A percentile compares a stretch with the other conserved stretches of the same genome.
phyloP scores from a whole-genome alignment of 1,284 basidiomycete genomes.

The Ceratobasidium sp. region DNA sequence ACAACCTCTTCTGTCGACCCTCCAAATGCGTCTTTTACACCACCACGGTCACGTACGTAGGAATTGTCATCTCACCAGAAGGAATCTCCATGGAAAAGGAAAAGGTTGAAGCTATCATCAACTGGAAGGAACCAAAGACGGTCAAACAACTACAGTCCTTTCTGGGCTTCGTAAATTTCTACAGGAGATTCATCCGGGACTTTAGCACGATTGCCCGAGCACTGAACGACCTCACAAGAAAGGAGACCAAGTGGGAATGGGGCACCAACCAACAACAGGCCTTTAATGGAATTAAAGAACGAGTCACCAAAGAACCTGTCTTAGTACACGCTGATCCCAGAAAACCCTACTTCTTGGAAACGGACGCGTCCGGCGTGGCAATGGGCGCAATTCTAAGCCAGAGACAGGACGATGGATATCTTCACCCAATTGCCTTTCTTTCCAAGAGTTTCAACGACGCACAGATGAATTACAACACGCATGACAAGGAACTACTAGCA shows the following conservation, averaged over 20 bases:
- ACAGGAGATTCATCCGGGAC: conserved; percentile 51
- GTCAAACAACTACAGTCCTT: conserved; percentile 53
- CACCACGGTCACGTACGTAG: conserved; percentile 8
- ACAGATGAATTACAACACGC: neutral
- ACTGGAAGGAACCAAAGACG: conserved; percentile 56
- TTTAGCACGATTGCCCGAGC: conserved; percentile 50
- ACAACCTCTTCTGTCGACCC: too few species aligned
- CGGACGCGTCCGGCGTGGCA: neutral
- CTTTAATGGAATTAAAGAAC: neutral
- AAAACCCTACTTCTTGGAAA: neutral
- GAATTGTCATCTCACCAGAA: conserved; percentile 51
- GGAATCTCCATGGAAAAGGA: conserved; percentile 56
- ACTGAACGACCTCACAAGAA: conserved; percentile 46
- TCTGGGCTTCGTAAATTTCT: conserved; percentile 54
- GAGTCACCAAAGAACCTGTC: neutral
- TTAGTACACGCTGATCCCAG: conserved; percentile 9
- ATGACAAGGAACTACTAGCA: conserved; percentile 19
- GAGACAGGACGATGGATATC: conserved; percentile 19
- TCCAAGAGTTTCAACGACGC: conserved; percentile 43
- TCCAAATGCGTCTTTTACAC: neutral
- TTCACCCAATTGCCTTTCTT: conserved; percentile 4
- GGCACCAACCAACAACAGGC: neutral
- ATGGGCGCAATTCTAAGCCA: conserved; percentile 44
- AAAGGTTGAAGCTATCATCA: conserved; percentile 56
- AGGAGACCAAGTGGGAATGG: neutral